These are phyloP conservation scores for Apiotrichum montevideense DNA, from an alignment of 1,284 basidiomycete genomes.

Conservation along the genomic window DNA sequence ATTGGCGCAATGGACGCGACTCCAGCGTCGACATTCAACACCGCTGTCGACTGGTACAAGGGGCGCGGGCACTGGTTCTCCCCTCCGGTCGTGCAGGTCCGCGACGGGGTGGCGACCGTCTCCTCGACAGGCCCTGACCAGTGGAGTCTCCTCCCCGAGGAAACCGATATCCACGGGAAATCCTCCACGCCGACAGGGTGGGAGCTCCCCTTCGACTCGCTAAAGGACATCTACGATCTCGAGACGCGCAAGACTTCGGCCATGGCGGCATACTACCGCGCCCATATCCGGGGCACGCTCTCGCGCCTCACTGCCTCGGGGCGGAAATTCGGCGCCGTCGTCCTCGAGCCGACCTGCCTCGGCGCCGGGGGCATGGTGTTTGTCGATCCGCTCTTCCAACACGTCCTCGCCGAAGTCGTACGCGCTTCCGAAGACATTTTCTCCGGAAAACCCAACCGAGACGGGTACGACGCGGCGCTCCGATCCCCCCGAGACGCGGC, in stretches of 20 bases:
- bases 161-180: slow-evolving; percentile 4
- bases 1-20: slow-evolving; percentile 97
- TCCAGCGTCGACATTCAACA: slow-evolving; percentile 76
- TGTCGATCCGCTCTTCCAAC: slow-evolving; percentile 94
- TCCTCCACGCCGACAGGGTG: slow-evolving; percentile 14
- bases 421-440: slow-evolving; percentile 54
- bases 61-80: slow-evolving; percentile 92
- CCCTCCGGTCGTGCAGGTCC: slow-evolving; percentile 68
- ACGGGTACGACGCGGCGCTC: not conserved
- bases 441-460: slow-evolving; percentile 14
- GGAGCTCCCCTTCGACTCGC: slow-evolving; percentile 47
- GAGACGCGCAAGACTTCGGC: slow-evolving; percentile 56
- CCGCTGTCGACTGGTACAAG: slow-evolving; percentile 85
- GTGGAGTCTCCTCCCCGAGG: slow-evolving; percentile 29
- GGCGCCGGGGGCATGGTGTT: slow-evolving; percentile 97
- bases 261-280: slow-evolving; percentile 62
- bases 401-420: slow-evolving; percentile 74
- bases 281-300: slow-evolving; percentile 57
- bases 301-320: slow-evolving; percentile 49
- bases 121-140: slow-evolving; percentile 50
- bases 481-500: not conserved
- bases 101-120: slow-evolving; percentile 58
- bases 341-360: slow-evolving; percentile 88
- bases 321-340: slow-evolving; percentile 59
- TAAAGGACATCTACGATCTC: slow-evolving; percentile 70